A percentile compares a stretch with the other conserved stretches of the same genome.
These are phyloP conservation scores for Ramaria sp. DNA, from an alignment of 768 basidiomycete genomes.

Conservation along the genomic window DNA sequence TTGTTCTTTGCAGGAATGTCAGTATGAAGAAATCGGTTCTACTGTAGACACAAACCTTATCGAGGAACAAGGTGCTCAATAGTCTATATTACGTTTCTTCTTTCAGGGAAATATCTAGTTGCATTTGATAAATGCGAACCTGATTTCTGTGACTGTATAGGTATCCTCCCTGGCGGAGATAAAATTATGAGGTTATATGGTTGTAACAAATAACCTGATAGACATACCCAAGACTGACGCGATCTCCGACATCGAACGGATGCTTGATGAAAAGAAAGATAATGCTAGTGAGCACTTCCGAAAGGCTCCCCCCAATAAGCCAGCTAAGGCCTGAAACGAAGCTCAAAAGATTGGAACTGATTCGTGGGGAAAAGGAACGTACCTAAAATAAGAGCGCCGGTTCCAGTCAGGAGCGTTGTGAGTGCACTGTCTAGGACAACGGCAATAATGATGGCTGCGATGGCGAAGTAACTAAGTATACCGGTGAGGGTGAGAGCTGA, in stretches of 20 bases:
- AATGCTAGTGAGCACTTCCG: conserved; percentile 74
- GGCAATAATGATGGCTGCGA: conserved; percentile 68
- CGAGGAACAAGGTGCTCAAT: conserved; percentile 63
- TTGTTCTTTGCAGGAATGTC: conserved; percentile 22
- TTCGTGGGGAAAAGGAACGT: conserved; percentile 8
- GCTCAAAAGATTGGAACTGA: too few species aligned
- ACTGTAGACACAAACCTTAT: conserved; percentile 19
- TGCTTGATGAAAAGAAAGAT: conserved; percentile 89
- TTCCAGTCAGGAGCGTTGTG: conserved; percentile 63
- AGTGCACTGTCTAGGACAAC: conserved; percentile 69
- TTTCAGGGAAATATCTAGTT: too few species aligned
- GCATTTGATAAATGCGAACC: neutral
- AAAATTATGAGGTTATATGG: neutral
- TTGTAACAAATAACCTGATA: conserved; percentile 19
- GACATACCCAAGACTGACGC: conserved; percentile 37
- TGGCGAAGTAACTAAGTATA: conserved; percentile 34
- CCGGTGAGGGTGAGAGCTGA: neutral
- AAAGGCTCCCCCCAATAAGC: conserved; percentile 73
- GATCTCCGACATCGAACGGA: conserved; percentile 75
- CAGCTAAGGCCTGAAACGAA: conserved; percentile 54
- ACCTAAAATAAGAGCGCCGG: conserved; percentile 51
- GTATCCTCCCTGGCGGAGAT: conserved; percentile 24
- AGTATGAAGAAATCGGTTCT: neutral
- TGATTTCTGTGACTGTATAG: conserved; percentile 84
- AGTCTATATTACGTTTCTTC: too few species aligned